These are phyloP conservation scores for Kwoniella sp. DNA, from an alignment of 768 basidiomycete genomes.

Conservation along the genomic window DNA sequence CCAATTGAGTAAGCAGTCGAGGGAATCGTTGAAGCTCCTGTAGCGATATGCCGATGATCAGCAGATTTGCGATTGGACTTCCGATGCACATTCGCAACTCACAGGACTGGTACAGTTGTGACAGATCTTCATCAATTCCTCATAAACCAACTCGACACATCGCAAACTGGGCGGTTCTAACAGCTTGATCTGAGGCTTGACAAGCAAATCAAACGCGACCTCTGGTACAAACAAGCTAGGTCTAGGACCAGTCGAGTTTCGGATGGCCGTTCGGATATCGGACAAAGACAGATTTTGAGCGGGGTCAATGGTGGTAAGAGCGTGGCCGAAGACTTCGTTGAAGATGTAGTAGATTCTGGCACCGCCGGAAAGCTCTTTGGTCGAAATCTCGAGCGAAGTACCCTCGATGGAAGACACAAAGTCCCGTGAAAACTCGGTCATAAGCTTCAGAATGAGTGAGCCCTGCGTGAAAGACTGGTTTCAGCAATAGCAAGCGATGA, in stretches of 20 bases:
- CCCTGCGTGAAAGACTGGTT: slow-evolving; percentile 60
- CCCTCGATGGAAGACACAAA: slow-evolving; percentile 97
- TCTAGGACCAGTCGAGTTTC: slow-evolving; percentile 95
- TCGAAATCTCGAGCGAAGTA: slow-evolving; percentile 91
- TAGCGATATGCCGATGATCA: not conserved
- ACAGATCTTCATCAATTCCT: slow-evolving; percentile 98
- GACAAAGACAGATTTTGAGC: slow-evolving; percentile 86
- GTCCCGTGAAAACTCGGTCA: slow-evolving; percentile 98
- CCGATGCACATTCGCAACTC: slow-evolving; percentile 45
- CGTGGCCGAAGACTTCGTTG: slow-evolving; percentile 95
- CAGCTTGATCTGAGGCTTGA: slow-evolving; percentile 97
- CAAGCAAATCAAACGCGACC: slow-evolving; percentile 91
- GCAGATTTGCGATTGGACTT: slow-evolving; percentile 15
- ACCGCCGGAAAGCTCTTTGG: slow-evolving; percentile 96
- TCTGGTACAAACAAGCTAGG: slow-evolving; percentile 97
- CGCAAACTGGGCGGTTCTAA: slow-evolving; percentile 90
- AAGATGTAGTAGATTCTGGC: slow-evolving; percentile 99
- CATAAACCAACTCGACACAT: slow-evolving; percentile 97
- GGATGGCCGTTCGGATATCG: slow-evolving; percentile 96
- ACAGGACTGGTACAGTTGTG: slow-evolving; percentile 94
- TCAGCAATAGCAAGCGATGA: not conserved
- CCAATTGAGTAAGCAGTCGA: slow-evolving; percentile 82
- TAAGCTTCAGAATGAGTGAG: slow-evolving; percentile 83
- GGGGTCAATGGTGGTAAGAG: slow-evolving; percentile 84
- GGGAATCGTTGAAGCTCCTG: slow-evolving; percentile 97